These are phyloP conservation scores for Silene uniflora DNA, from an alignment of 148 eudicot species.

Conservation along the genomic window DNA sequence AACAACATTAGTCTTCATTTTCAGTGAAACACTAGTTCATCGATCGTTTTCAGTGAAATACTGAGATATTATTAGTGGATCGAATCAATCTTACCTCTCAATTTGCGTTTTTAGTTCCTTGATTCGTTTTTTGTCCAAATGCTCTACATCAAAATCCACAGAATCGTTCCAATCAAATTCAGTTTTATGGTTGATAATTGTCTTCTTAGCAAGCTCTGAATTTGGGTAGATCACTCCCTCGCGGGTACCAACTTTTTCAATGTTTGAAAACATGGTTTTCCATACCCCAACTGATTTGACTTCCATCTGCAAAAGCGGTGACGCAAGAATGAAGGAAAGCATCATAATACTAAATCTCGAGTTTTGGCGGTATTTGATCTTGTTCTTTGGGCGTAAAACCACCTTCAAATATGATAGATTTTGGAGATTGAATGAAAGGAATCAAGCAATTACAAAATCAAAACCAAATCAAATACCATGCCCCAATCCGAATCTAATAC, in stretches of 20 bases:
- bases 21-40: too few relatives aligned
- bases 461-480: background rate
- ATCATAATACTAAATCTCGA: background rate
- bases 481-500: background rate
- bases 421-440: too few relatives aligned
- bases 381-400: background rate
- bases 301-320: slow-evolving; percentile 7
- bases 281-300: slow-evolving; percentile 21
- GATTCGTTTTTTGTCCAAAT: background rate
- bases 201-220: slow-evolving; percentile 17
- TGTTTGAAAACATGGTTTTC: slow-evolving; percentile 13
- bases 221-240: slow-evolving; percentile 20
- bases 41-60: too few relatives aligned
- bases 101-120: slow-evolving; percentile 4
- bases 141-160: slow-evolving; percentile 7
- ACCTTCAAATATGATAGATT: background rate
- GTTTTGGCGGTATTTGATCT: background rate
- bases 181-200: slow-evolving; percentile 16
- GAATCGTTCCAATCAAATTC: slow-evolving; percentile 21
- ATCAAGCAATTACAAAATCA: too few relatives aligned
- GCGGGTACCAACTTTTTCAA: slow-evolving; percentile 4
- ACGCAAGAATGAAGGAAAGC: background rate
- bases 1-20: background rate
- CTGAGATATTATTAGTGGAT: background rate
- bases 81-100: slow-evolving; percentile 6